phyloP scores from a whole-genome alignment of 352 stramenopile species.

The Elongisporangium undulatum region DNA sequence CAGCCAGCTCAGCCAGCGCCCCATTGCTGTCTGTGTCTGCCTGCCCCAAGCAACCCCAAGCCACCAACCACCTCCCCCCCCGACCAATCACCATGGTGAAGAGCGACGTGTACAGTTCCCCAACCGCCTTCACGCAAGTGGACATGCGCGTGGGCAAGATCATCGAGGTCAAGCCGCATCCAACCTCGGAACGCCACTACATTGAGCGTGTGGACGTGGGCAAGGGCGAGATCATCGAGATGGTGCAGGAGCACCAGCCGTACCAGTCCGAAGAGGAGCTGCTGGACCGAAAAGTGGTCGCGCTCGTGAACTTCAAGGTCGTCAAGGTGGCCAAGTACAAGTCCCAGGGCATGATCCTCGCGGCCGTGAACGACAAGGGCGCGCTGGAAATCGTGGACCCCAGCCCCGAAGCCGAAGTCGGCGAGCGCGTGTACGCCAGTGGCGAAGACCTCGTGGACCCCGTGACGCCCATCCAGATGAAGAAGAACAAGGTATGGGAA shows the following conservation, averaged over 20 bases:
- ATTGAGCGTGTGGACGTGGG: constrained; percentile 73
- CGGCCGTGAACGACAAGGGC: constrained; percentile 47
- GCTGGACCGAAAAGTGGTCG: constrained; percentile 59
- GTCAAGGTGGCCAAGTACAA: constrained; percentile 63
- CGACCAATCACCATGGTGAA: constrained; percentile 53
- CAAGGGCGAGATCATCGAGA: constrained; percentile 67
- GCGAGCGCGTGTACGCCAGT: constrained; percentile 67
- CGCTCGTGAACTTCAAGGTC: constrained; percentile 76
- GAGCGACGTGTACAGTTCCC: constrained; percentile 70
- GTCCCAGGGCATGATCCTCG: constrained; percentile 60
- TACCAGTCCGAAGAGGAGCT: constrained; percentile 75
- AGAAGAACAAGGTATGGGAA: constrained; percentile 86
- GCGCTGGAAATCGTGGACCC: constrained; percentile 62
- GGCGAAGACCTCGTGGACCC: constrained; percentile 66
- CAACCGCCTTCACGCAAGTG: constrained; percentile 63
- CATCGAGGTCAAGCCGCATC: constrained; percentile 57
- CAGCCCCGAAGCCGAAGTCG: constrained; percentile 51
- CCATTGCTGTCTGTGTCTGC: constrained; percentile 1
- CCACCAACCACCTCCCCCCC: constrained; percentile 3
- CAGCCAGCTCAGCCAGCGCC: neutral
- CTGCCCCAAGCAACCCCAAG: constrained; percentile 5
- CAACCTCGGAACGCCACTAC: constrained; percentile 70
- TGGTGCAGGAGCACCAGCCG: constrained; percentile 76
- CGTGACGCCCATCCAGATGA: constrained; percentile 77
- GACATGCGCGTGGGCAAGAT: constrained; percentile 72